Evolutionary conservation across 192 early-diverging fungal species (phyloP), one percentile per base, ranked within the genome.

Genomic region (Podila clonocystis): DNA sequence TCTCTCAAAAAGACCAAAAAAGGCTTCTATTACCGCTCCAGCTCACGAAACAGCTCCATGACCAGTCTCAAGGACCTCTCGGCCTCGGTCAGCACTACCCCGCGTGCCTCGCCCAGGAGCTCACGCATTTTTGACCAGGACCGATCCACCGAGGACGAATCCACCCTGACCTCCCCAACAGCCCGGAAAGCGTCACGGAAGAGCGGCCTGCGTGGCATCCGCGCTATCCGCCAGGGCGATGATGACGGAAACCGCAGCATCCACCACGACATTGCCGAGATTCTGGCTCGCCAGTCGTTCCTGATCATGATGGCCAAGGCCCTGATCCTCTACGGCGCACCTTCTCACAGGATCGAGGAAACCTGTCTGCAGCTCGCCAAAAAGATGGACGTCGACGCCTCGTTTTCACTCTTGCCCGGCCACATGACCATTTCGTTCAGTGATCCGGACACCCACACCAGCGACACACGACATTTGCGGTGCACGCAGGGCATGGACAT

Each of bases 391-490:
- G 61, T 84, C 0, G 73, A 84, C 26, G 83, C 83, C 5, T 75
- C 83, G 19, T 84, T 72, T 30, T 58, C 77, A 2, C 59, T 82
- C 7, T 59, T 82, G 6, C 83, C 83, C 3, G 83, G 83, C 17
- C 49, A 74, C 3, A 85, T 82, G 78, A 85, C 82, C 63, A 70
- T 85, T 22, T 85, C 79, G 0, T 85, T 85, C 68, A 82, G 68
- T n/a, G 84, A 85, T 45, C 73, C 75, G 41, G 84, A 82, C 26
- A 85, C 84, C 8, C 79, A 75, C 36, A 85, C 84, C 19, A 82
- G 77, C 17, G 84, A 85, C 45, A 85, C 84, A 3, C 84, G 75
- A 17, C 84, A 82, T 24, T 31, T 85, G 19, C 52, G 69, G 2
- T 75, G 75, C 29, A 45, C 63, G 3, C 79, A 73, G 22, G 84